Evolutionary conservation across 768 basidiomycete genomes (phyloP).

Genomic region (Lentinula guzmanii): DNA sequence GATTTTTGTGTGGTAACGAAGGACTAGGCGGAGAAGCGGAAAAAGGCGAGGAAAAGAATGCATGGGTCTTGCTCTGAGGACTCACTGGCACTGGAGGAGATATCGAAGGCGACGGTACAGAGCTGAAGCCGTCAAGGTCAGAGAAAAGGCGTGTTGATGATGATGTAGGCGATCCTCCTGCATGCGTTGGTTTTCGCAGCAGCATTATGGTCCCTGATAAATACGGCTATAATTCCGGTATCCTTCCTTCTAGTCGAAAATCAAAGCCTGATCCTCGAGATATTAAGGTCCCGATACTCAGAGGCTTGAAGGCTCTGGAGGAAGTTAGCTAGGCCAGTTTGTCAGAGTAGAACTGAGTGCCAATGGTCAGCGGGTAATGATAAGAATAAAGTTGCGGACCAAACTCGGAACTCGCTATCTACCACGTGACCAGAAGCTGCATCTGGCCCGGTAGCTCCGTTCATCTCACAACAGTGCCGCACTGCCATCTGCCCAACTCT

Average conservation of each 20-base stretch:
- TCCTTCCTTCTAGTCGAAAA: background rate
- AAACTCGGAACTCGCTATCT: background rate
- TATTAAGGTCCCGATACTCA: background rate
- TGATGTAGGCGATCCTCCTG: background rate
- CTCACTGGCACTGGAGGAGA: background rate
- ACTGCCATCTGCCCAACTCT: no score
- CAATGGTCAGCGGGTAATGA: background rate
- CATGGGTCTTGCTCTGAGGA: conserved; percentile 32
- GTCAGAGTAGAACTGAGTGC: background rate
- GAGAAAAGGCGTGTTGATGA: conserved; percentile 2
- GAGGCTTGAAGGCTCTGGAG: background rate
- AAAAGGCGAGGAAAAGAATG: conserved; percentile 42
- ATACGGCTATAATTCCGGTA: background rate
- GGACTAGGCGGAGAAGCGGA: conserved; percentile 27
- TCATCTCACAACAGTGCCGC: no score
- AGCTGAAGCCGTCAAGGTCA: background rate
- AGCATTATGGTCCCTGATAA: background rate
- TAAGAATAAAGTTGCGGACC: background rate
- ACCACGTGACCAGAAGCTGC: background rate
- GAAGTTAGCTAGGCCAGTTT: background rate
- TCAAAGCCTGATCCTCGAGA: background rate
- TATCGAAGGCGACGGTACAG: background rate
- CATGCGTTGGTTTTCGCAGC: conserved; percentile 1
- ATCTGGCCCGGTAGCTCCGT: background rate
- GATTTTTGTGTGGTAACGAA: background rate